Conservation (phyloP, 2,329 filamentous ascomycete species). For the Colletotrichum godetiae region DNA sequence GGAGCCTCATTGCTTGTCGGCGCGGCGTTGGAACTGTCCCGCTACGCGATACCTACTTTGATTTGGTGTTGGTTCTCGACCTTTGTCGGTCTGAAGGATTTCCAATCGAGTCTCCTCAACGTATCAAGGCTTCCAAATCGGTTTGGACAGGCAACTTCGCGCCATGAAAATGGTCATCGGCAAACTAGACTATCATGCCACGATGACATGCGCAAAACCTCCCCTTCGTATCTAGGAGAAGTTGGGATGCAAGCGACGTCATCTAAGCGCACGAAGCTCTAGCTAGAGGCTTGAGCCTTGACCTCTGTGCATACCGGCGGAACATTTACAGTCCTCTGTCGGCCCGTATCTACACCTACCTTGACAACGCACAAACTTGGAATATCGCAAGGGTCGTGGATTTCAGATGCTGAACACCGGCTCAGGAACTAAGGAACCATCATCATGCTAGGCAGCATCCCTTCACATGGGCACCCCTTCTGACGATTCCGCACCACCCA, state of each 20-base stretch:
- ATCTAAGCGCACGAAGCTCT: conserved; percentile 4
- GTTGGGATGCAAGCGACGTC: conserved; percentile 6
- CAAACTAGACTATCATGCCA: background rate
- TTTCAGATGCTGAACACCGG: conserved; percentile 14
- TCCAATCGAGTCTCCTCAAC: background rate
- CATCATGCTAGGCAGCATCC: background rate
- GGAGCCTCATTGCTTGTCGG: conserved; percentile 28
- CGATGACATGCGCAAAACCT: background rate
- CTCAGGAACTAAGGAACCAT: conserved; percentile 6
- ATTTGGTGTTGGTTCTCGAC: background rate
- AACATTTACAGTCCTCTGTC: background rate
- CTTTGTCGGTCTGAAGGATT: conserved; percentile 1
- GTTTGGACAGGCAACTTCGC: background rate
- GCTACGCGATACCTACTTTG: conserved; percentile 10
- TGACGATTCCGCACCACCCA: background rate
- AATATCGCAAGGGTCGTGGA: background rate
- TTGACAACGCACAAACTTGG: background rate
- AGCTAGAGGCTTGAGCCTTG: background rate
- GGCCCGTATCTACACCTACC: conserved; percentile 2
- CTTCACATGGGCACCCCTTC: background rate
- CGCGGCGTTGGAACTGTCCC: conserved; percentile 14
- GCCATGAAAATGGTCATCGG: conserved; percentile 1
- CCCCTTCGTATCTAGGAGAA: background rate
- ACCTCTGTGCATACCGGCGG: background rate
- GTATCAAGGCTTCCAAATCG: background rate